Conservation (phyloP, 306 rosid genomes). For the Corylus heterophylla region DNA sequence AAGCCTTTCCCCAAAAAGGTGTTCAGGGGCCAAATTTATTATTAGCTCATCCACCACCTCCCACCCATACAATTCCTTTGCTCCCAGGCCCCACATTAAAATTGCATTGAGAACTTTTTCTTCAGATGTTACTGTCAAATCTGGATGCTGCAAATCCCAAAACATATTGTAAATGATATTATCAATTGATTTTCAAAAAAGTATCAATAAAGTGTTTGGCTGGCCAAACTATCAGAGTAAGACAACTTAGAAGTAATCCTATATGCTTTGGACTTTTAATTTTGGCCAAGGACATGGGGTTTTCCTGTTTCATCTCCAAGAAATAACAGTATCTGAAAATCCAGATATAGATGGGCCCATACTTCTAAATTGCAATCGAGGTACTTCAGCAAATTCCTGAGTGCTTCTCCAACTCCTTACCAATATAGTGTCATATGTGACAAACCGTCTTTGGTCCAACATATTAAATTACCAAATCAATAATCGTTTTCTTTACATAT, state of each 20-base stretch:
- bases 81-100: slow-evolving; percentile 73
- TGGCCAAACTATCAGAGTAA: slow-evolving; percentile 13
- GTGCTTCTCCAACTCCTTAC: background rate
- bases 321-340: background rate
- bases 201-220: background rate
- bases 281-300: background rate
- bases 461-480: background rate
- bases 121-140: slow-evolving; percentile 92
- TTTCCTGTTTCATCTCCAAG: background rate
- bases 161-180: slow-evolving; percentile 13
- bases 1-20: slow-evolving; percentile 75
- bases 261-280: background rate
- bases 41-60: slow-evolving; percentile 73
- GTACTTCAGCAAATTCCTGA: background rate
- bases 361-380: background rate
- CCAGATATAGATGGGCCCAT: background rate
- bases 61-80: slow-evolving; percentile 69
- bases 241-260: background rate
- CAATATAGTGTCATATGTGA: background rate
- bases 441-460: background rate
- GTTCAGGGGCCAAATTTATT: slow-evolving; percentile 55
- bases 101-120: slow-evolving; percentile 91
- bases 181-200: slow-evolving; percentile 12
- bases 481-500: background rate
- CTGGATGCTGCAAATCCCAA: slow-evolving; percentile 78